Percentiles rank a stretch among this genome's conserved stretches.
These are phyloP conservation scores for Anthracocystis walkeri DNA, from an alignment of 1,284 basidiomycete species.

Conservation along the genomic window DNA sequence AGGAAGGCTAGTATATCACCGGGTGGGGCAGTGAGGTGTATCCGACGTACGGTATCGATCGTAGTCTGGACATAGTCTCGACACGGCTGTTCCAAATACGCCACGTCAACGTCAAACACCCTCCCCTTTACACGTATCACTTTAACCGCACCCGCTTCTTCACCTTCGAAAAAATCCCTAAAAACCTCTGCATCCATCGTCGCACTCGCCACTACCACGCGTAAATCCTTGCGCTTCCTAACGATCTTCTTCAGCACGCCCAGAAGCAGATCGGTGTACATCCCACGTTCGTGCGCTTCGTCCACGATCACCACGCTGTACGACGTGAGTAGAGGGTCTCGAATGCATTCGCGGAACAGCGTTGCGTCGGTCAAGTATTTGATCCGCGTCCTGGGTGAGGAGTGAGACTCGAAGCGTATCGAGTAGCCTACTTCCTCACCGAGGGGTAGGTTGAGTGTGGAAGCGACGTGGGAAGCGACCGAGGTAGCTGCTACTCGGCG, in stretches of 20 bases:
- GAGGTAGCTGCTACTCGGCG: conserved; percentile 69
- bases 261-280: conserved; percentile 70
- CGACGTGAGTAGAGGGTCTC: conserved; percentile 58
- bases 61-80: conserved; percentile 68
- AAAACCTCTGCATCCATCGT: conserved; percentile 92
- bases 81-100: conserved; percentile 68
- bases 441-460: conserved; percentile 72
- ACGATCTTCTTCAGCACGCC: conserved; percentile 76
- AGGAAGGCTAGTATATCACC: conserved; percentile 72
- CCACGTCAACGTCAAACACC: conserved; percentile 70
- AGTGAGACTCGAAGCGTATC: conserved; percentile 70
- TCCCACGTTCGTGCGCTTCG: conserved; percentile 71
- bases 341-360: conserved; percentile 61
- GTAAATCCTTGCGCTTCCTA: conserved; percentile 85
- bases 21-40: conserved; percentile 73
- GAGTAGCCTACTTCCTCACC: conserved; percentile 80
- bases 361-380: conserved; percentile 65
- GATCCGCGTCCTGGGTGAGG: conserved; percentile 67
- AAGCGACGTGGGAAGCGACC: conserved; percentile 69
- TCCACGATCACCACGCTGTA: conserved; percentile 71
- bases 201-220: conserved; percentile 92
- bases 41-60: conserved; percentile 69
- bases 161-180: conserved; percentile 81
- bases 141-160: conserved; percentile 42
- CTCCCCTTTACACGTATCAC: conserved; percentile 70